Evolutionary conservation across 1,284 basidiomycete species (phyloP).

Genomic region (Ceratobasidium sp.): DNA sequence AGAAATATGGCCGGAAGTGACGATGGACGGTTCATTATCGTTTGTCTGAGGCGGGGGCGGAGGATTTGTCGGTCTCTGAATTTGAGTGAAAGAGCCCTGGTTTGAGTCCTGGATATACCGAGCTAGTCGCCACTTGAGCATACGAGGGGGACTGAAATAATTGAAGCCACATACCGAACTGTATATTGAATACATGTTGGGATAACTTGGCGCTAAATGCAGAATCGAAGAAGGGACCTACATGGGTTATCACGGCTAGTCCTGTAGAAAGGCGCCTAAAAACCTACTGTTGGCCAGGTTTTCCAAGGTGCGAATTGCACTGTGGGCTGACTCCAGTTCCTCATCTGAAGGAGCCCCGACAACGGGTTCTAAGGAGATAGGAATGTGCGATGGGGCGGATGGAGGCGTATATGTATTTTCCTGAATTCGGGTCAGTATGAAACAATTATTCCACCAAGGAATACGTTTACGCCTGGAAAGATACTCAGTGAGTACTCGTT

Average conservation of each 20-base stretch:
- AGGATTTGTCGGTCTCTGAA: neutral
- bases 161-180: neutral
- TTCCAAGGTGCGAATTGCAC: neutral
- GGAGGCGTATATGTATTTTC: conserved; percentile 5
- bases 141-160: neutral
- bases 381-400: neutral
- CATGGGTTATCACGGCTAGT: neutral
- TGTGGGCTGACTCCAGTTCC: neutral
- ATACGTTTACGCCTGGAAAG: no score
- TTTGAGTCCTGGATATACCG: neutral
- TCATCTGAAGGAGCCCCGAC: neutral
- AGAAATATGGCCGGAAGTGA: neutral
- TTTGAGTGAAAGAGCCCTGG: neutral
- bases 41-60: neutral
- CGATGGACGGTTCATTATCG: neutral
- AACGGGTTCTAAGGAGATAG: neutral
- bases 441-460: no score
- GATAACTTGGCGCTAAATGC: neutral
- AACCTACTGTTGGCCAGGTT: neutral
- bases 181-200: conserved; percentile 6
- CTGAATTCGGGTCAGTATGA: neutral
- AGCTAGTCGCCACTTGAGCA: neutral
- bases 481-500: no score
- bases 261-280: no score
- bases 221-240: conserved; percentile 2